Evolutionary conservation across 768 basidiomycete species (phyloP).

Genomic region (Boletus sensibilis): DNA sequence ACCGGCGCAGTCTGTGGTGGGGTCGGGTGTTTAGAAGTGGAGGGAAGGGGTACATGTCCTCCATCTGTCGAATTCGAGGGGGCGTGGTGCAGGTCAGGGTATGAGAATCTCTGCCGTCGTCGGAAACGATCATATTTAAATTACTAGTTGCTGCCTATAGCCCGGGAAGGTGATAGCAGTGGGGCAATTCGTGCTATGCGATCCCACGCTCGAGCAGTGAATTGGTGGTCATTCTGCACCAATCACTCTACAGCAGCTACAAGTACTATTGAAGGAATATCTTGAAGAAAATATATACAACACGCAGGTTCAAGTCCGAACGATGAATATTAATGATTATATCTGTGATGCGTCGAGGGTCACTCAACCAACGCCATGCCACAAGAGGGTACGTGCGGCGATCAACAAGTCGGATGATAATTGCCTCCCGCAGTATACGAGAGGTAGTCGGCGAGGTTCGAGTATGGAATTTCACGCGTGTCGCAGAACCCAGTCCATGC

Average conservation of each 20-base stretch:
- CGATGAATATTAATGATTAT: neutral
- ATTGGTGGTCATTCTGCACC: neutral
- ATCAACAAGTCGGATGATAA: slow-evolving; percentile 18
- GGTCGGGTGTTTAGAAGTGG: slow-evolving; percentile 19
- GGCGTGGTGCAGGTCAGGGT: slow-evolving; percentile 36
- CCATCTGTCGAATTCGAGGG: slow-evolving; percentile 54
- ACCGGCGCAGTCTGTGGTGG: slow-evolving; percentile 31
- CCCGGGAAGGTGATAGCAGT: too few relatives aligned
- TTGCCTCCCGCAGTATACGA: slow-evolving; percentile 20
- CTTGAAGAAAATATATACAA: neutral
- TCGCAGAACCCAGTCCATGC: slow-evolving; percentile 27
- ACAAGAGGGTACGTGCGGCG: neutral
- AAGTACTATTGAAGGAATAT: neutral
- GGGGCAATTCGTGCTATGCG: neutral
- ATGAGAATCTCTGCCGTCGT: slow-evolving; percentile 74
- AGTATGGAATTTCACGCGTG: slow-evolving; percentile 22
- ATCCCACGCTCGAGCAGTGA: neutral
- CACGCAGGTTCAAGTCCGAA: neutral
- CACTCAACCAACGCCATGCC: neutral
- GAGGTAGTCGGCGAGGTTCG: slow-evolving; percentile 24
- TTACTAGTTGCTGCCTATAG: neutral
- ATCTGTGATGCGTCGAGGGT: neutral
- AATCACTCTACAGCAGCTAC: neutral
- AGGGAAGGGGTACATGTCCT: slow-evolving; percentile 19
- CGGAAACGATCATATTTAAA: too few relatives aligned